phyloP scores from a whole-genome alignment of 768 basidiomycete genomes.

The Suillus sp. region DNA sequence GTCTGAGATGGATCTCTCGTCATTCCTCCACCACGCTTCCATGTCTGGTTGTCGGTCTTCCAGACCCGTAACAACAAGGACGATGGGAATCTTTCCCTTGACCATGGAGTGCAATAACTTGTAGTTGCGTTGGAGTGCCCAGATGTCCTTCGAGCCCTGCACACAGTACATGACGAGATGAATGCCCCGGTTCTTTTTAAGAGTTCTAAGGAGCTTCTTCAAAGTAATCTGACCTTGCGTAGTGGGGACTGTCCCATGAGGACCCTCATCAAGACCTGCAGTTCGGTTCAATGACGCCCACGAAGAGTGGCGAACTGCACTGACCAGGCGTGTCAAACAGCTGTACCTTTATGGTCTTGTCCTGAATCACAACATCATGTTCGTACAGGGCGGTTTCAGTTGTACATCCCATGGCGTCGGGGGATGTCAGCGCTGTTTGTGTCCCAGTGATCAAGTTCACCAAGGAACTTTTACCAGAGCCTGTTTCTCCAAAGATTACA shows the following conservation, averaged over 20 bases:
- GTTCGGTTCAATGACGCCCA: neutral
- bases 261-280: neutral
- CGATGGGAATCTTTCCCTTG: slow-evolving; percentile 40
- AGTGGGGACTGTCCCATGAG: neutral
- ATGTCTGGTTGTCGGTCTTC: slow-evolving; percentile 34
- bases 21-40: slow-evolving; percentile 37
- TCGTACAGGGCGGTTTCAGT: slow-evolving; percentile 14
- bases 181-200: slow-evolving; percentile 17
- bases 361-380: neutral
- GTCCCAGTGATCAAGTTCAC: slow-evolving; percentile 32
- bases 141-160: slow-evolving; percentile 40
- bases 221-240: neutral
- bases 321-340: neutral
- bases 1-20: slow-evolving; percentile 25
- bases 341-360: neutral
- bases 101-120: slow-evolving; percentile 42
- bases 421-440: slow-evolving; percentile 25
- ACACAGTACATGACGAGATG: slow-evolving; percentile 37
- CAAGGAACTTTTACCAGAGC: slow-evolving; percentile 32
- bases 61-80: slow-evolving; percentile 44
- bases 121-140: slow-evolving; percentile 40
- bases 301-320: neutral
- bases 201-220: neutral
- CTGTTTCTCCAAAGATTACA: slow-evolving; percentile 30
- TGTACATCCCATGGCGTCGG: slow-evolving; percentile 28